These are phyloP conservation scores for Symbiodinium natans DNA, from an alignment of 73 alveolate genomes.

Conservation along the genomic window DNA sequence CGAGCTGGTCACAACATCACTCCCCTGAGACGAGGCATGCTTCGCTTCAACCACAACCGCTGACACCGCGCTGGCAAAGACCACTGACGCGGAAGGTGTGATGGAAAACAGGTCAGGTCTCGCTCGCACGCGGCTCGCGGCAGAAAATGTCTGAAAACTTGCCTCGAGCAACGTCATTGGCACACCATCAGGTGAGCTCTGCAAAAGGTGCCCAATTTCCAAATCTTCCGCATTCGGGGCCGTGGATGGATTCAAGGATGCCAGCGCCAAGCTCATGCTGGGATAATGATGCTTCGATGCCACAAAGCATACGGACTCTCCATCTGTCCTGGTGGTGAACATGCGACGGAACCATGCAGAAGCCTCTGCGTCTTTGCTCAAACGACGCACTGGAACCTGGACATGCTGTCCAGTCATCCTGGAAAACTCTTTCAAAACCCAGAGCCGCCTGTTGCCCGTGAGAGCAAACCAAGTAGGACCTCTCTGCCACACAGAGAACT, in stretches of 20 bases:
- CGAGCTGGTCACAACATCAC: too few relatives aligned
- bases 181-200: background rate
- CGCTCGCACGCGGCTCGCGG: background rate
- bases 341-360: background rate
- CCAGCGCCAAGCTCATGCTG: constrained; percentile 65
- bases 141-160: background rate
- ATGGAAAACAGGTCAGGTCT: constrained; percentile 17
- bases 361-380: background rate
- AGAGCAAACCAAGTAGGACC: background rate
- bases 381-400: constrained; percentile 5
- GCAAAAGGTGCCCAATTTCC: background rate
- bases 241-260: background rate
- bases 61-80: background rate
- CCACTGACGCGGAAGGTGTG: background rate
- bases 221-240: constrained; percentile 23
- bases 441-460: constrained; percentile 36
- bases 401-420: constrained; percentile 3
- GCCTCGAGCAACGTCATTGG: background rate
- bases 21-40: background rate
- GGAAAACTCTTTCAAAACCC: constrained; percentile 42
- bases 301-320: constrained; percentile 9
- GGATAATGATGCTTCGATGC: background rate
- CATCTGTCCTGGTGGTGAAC: constrained; percentile 33
- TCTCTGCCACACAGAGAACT: constrained; percentile 3
- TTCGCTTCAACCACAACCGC: background rate